These are phyloP conservation scores for Verticillium nubilum DNA, from an alignment of 2,329 filamentous ascomycete species.

Conservation along the genomic window DNA sequence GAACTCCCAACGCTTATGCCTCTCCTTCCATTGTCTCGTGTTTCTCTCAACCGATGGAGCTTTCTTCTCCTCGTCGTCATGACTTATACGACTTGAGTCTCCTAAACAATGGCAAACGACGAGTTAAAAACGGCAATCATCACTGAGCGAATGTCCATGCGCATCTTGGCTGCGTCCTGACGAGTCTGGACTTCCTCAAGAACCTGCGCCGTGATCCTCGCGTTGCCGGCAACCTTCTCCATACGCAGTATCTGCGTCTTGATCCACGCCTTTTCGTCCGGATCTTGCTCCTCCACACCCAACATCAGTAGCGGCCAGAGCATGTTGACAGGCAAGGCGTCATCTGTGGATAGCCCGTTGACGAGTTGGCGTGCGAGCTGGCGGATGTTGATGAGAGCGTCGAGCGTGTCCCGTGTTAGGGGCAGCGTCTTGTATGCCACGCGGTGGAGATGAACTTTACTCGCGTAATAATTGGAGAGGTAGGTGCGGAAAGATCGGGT, in stretches of 20 bases:
- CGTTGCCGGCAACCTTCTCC: conserved; percentile 38
- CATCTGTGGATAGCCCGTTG: conserved; percentile 31
- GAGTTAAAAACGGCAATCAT: conserved; percentile 45
- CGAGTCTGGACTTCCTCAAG: conserved; percentile 38
- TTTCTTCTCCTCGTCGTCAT: background rate
- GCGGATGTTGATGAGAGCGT: conserved; percentile 44
- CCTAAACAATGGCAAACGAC: conserved; percentile 44
- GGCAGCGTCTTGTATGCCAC: conserved; percentile 51
- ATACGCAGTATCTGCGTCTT: conserved; percentile 40
- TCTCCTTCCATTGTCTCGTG: background rate
- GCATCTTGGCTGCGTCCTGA: conserved; percentile 31
- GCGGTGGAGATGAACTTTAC: conserved; percentile 49
- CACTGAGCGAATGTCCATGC: conserved; percentile 38
- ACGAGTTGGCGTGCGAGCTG: conserved; percentile 39
- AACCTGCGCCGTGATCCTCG: conserved; percentile 38
- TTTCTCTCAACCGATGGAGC: background rate
- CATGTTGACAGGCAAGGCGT: conserved; percentile 48
- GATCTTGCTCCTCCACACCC: conserved; percentile 47
- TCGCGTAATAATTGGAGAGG: conserved; percentile 50
- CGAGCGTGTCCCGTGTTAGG: conserved; percentile 40
- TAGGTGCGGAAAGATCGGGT: conserved; percentile 50
- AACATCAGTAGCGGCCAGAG: conserved; percentile 53
- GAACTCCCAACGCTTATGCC: background rate
- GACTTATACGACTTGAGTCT: background rate
- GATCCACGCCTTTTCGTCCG: conserved; percentile 44